Conservation (phyloP, 371 early-diverging fungal genomes). For the Rhizopus arrhizus region DNA sequence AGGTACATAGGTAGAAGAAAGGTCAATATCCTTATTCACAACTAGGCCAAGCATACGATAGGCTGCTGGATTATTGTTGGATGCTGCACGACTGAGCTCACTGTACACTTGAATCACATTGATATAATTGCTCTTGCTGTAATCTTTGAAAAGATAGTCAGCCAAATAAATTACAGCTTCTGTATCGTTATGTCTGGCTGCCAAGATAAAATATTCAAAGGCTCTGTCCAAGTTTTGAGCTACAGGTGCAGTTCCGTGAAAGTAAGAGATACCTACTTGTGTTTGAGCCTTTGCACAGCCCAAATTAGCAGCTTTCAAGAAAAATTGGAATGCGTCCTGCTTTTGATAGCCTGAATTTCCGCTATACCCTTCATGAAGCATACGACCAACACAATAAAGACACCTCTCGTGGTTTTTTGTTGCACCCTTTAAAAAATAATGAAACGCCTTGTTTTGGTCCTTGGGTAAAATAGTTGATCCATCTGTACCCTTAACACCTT, state of each 20-base stretch:
- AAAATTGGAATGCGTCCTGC: constrained; percentile 16
- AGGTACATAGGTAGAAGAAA: constrained; percentile 7
- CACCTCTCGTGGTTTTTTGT: constrained; percentile 3
- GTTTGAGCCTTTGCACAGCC: constrained; percentile 15
- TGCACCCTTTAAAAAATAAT: constrained; percentile 21
- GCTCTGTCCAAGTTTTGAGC: constrained; percentile 11
- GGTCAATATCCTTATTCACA: constrained; percentile 4
- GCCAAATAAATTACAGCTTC: constrained; percentile 26
- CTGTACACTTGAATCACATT: constrained; percentile 8
- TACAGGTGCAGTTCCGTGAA: constrained; percentile 5
- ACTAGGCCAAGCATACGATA: constrained; percentile 25
- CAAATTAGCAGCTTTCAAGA: constrained; percentile 15
- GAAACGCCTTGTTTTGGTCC: constrained; percentile 13
- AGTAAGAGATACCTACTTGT: constrained; percentile 21
- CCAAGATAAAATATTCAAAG: constrained; percentile 18
- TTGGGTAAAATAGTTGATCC: constrained; percentile 4
- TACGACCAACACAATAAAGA: constrained; percentile 13
- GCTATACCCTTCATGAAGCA: constrained; percentile 17
- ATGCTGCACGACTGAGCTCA: constrained; percentile 15
- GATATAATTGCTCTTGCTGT: not conserved
- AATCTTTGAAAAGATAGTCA: constrained; percentile 24
- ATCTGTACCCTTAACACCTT: constrained; percentile 14
- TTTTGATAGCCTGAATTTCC: not conserved
- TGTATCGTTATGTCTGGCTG: constrained; percentile 23
- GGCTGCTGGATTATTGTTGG: constrained; percentile 17